Evolutionary conservation across 2,329 filamentous ascomycete genomes (phyloP).

Genomic region (Drechslera avenae): DNA sequence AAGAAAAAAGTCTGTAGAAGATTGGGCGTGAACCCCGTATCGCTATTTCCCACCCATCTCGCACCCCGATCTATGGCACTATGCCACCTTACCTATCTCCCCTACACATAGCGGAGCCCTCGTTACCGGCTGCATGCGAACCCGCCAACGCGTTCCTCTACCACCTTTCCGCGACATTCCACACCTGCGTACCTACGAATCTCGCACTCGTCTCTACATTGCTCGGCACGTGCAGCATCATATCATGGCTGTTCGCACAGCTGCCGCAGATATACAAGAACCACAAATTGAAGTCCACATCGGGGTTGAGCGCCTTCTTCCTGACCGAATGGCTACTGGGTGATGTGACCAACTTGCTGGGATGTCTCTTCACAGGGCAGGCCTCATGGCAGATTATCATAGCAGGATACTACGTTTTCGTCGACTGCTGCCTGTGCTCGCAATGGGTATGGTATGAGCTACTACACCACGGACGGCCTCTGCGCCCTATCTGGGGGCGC

Average conservation of each 20-base stretch:
- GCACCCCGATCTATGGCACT: conserved; percentile 28
- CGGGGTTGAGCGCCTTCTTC: conserved; percentile 69
- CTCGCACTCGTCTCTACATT: conserved; percentile 66
- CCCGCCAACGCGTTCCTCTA: conserved; percentile 64
- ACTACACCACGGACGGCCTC: conserved; percentile 56
- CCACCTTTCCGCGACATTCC: conserved; percentile 62
- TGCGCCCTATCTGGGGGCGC: conserved; percentile 46
- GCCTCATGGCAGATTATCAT: conserved; percentile 70
- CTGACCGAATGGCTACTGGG: conserved; percentile 69
- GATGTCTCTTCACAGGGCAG: conserved; percentile 67
- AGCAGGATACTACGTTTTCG: conserved; percentile 68
- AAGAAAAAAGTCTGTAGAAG: neutral
- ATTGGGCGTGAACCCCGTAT: neutral
- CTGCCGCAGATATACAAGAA: conserved; percentile 74
- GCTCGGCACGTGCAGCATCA: conserved; percentile 66
- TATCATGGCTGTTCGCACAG: conserved; percentile 72
- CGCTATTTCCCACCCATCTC: conserved; percentile 13
- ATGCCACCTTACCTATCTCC: conserved; percentile 46
- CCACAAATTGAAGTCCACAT: conserved; percentile 66
- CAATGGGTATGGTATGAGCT: conserved; percentile 72
- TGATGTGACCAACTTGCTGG: conserved; percentile 66
- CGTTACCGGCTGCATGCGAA: conserved; percentile 64
- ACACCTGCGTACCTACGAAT: conserved; percentile 67
- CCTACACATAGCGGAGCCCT: conserved; percentile 42
- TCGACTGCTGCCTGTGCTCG: conserved; percentile 65